Base-by-base conservation (phyloP, 768 basidiomycete genomes). In the Suillus weaverae region DNA sequence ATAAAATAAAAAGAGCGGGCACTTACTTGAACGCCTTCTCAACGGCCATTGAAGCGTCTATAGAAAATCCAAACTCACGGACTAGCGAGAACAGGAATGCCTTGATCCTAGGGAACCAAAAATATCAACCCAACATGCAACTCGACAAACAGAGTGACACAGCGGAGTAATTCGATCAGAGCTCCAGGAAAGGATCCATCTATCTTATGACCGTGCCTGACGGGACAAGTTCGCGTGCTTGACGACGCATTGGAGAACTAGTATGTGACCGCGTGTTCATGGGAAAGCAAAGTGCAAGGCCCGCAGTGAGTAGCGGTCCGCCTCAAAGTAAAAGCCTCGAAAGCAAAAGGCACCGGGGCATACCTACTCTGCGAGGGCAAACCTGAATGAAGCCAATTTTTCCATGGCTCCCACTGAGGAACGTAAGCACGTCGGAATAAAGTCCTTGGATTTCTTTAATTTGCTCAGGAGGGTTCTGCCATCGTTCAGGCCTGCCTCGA, bases 11-110 rank as follows among this genome's bases (percentile, higher is more conserved):
- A 32, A 54, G 32, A 54, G 32, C 53, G 66, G 36, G 41, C 66
- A 46, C 85, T 79, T 72, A 89, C 86, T 87, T 87, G 73, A 85
- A 80, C 56, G 80, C 84, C 79, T 88, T 88, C 79, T 88, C 85
- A 68, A 87, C 83, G 68, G 85, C 81, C 68, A 85, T 74, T 61
- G 77, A 73, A 32, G 82, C 79, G 70, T 85, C 84, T 26, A 83
- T 77, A 55, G 80, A 73, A 76, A 86, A 85, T 70, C 84, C 83
- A 61, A 87, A 74, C 76, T 88, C 86, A 69, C 81, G 81, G 55
- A 88, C 60, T 56, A 89, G 80, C 53, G 84, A 82, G 74, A 80
- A 86, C 66, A 88, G 76, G 70, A 88, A 87, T 43, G 84, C 80
- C 73, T 88, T 88, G 74, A 89, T 87, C 78, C 86, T 88, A 70